Base-by-base conservation (phyloP, 805 yeast genomes). In the Candida railenensis region DNA sequence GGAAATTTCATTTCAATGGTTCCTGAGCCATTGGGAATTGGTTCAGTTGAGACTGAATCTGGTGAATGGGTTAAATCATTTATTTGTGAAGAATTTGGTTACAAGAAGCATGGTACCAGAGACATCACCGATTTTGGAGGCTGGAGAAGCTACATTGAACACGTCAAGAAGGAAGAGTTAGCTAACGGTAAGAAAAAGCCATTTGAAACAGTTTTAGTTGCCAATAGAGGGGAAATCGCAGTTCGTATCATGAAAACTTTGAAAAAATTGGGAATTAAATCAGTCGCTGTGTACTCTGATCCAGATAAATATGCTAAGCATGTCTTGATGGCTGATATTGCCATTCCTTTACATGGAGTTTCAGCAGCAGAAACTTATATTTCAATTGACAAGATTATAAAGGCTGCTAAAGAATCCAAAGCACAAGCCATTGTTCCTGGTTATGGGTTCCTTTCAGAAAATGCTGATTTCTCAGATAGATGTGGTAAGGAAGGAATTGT, bases 341-440 rank as follows among this genome's bases (percentile, higher is more conserved):
- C 96, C 4, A 74, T 91, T 37, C 83, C 94, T 28, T 72, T 92
- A 53, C 76, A 85, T 53, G 98, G 98, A 32, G 69, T 71, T 1
- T 80, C 91, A 30, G 95, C 97, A 16, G 90, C 96, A 19, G 95
- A 92, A 63, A 90, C 98, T 1, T 92, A 92, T 65, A 77, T 92
- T 56, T 79, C 85, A 55, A 80, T 86, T 52, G 96, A 91, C 36
- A 90, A 92, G 71, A 87, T 92, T 50, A 76, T 92, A 38, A 74
- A 76, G 33, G 97, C 96, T 7, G 96, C 97, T 42, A 88, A 87
- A 62, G 75, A 77, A 44, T 77, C 95, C 0, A 83, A 84, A 4
- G 88, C 97, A 30, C 88, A 94, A 63, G 98, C 97, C n/a, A 90
- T 92, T 53, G 87, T 94, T 53, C 99, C 99, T 4, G 99, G 99